Base-by-base conservation (phyloP, 306 rosid species). In the Hippophae rhamnoides region DNA sequence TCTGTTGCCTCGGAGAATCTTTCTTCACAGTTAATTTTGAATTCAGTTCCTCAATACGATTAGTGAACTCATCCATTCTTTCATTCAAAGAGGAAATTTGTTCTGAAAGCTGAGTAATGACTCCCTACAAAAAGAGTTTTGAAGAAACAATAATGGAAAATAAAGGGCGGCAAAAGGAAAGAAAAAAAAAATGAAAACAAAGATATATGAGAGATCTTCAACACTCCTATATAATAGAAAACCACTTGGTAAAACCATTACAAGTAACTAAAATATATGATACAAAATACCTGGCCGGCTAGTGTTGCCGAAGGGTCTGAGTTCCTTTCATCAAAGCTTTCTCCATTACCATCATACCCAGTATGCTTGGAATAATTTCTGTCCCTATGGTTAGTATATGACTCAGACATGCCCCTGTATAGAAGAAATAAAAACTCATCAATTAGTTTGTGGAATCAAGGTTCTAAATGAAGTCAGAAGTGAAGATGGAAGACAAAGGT, bases 61-160 rank as follows among this genome's bases (percentile, higher is more conserved):
- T 76, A n/a, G 97, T 88, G 60, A 88, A 93, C 71, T 85, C 97
- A 63, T 88, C 97, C 90, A 93, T 93, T 66, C 97, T 81, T 69
- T 93, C 99, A 74, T 86, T 93, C 52, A 93, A 81, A 10, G 94
- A 84, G 9, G 94, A 85, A 52, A 93, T 86, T 80, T 88, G 97
- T 46, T 93, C 97, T 11, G 86, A 88, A 56, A 93, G 90, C 80
- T 82, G 93, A 68, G 67, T 83, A 52, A 81, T 69, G 49, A 72
- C 80, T 52, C 82, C 87, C 95, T 83, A 63, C 64, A 43, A 65
- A 53, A 71, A 65, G 50, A 52, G 38, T 2, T 2, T 31, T 31
- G 38, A 31, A 31, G 38, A 31, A 31, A 31, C 2, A 31, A 31
- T 31, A 31, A 31, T 31, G 38, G 38, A 31, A 31, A 31, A 31